phyloP scores from a whole-genome alignment of 2,329 filamentous ascomycete genomes.

The Talaromyces sp. region DNA sequence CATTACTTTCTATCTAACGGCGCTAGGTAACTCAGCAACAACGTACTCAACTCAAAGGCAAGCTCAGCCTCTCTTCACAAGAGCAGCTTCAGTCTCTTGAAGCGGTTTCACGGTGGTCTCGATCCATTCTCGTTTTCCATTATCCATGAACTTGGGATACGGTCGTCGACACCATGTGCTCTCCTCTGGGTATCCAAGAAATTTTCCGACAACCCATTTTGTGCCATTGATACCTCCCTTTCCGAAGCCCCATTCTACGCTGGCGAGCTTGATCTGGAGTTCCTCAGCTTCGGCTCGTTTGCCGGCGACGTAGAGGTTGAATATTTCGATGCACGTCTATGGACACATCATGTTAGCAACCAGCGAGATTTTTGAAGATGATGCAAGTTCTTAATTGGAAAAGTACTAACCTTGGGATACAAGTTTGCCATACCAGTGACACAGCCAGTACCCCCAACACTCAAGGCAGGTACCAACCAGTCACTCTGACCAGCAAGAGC shows the following conservation, averaged over 20 bases:
- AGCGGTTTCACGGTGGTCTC: constrained; percentile 12
- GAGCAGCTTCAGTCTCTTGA: constrained; percentile 5
- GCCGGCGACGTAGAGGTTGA: constrained; percentile 49
- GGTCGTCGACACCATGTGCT: constrained; percentile 55
- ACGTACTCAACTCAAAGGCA: neutral
- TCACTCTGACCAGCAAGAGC: constrained; percentile 45
- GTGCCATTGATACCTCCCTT: constrained; percentile 61
- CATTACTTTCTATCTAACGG: neutral
- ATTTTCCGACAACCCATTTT: constrained; percentile 58
- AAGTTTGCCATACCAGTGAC: constrained; percentile 64
- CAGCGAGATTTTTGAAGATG: neutral
- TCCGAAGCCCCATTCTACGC: constrained; percentile 56
- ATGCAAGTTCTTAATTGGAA: too few relatives aligned
- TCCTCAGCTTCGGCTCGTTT: constrained; percentile 49
- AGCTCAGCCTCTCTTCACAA: neutral
- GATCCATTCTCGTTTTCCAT: constrained; percentile 49
- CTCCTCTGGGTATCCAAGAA: constrained; percentile 51
- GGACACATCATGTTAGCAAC: neutral
- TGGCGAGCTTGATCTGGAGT: constrained; percentile 51
- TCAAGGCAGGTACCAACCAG: constrained; percentile 55
- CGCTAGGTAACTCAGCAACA: neutral
- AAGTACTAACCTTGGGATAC: constrained; percentile 48
- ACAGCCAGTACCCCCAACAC: constrained; percentile 57
- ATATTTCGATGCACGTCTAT: constrained; percentile 48
- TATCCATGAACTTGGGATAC: constrained; percentile 50